Evolutionary conservation across 345 rosid species (phyloP).

Genomic region (Sapria himalayana): DNA sequence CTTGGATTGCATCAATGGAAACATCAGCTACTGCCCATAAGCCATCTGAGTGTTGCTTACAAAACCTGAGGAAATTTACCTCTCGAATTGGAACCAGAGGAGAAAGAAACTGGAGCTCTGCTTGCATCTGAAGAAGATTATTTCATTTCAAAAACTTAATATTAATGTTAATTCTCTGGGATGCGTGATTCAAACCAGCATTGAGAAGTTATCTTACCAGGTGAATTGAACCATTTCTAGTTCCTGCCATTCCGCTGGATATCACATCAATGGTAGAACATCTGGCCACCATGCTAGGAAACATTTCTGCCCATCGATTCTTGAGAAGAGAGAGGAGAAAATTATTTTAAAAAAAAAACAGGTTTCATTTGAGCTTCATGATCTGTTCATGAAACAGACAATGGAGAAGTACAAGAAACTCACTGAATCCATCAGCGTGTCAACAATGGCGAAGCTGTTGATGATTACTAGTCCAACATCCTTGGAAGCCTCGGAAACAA

Average conservation of each 20-base stretch:
- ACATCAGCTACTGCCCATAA: slow-evolving; percentile 96
- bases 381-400: no score
- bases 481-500: slow-evolving; percentile 66
- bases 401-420: no score
- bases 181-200: no score
- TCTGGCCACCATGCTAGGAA: slow-evolving; percentile 71
- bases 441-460: slow-evolving; percentile 75
- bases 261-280: slow-evolving; percentile 58
- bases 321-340: slow-evolving; percentile 8
- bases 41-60: slow-evolving; percentile 87
- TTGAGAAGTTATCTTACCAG: slow-evolving; percentile 27
- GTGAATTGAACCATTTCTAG: slow-evolving; percentile 82
- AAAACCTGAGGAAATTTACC: slow-evolving; percentile 63
- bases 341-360: no score
- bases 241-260: slow-evolving; percentile 72
- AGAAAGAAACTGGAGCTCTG: slow-evolving; percentile 73
- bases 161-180: background rate
- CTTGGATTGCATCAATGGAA: slow-evolving; percentile 44
- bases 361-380: no score
- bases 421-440: slow-evolving; percentile 86
- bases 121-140: slow-evolving; percentile 37
- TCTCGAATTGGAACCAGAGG: slow-evolving; percentile 91
- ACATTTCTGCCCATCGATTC: slow-evolving; percentile 98
- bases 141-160: background rate
- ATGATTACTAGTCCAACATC: slow-evolving; percentile 69